These are phyloP conservation scores for Passalora sequoiae DNA, from an alignment of 2,329 filamentous ascomycete species.

Conservation along the genomic window DNA sequence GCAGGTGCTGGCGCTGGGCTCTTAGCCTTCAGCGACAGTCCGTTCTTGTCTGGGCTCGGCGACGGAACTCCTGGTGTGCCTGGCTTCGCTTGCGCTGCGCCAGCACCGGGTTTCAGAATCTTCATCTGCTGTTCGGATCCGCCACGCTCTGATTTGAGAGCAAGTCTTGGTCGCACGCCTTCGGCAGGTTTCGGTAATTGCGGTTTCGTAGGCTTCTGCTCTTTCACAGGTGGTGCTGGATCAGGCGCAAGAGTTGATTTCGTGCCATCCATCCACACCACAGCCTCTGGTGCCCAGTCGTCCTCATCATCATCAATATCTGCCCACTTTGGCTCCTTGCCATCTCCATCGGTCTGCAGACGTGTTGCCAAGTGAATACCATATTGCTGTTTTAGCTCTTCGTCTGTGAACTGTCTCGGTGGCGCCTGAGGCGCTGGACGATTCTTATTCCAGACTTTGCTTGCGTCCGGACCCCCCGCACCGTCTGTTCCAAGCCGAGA, in stretches of 20 bases:
- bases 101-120: conserved; percentile 46
- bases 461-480: conserved; percentile 58
- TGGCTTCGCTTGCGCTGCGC: conserved; percentile 35
- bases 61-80: conserved; percentile 39
- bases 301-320: conserved; percentile 87
- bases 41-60: conserved; percentile 45
- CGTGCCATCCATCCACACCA: conserved; percentile 84
- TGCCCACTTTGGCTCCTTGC: conserved; percentile 78
- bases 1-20: conserved; percentile 63
- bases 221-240: conserved; percentile 27
- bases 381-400: conserved; percentile 76
- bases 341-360: conserved; percentile 66
- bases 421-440: conserved; percentile 63
- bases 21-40: conserved; percentile 68
- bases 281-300: conserved; percentile 78
- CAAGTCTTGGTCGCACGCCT: conserved; percentile 25
- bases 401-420: conserved; percentile 77
- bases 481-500: conserved; percentile 33
- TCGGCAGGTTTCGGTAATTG: conserved; percentile 25
- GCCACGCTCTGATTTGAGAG: conserved; percentile 31
- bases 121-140: conserved; percentile 42
- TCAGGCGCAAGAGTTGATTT: conserved; percentile 68
- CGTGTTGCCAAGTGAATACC: conserved; percentile 80
- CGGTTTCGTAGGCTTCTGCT: conserved; percentile 20
- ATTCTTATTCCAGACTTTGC: conserved; percentile 84